A percentile compares a stretch with the other conserved stretches of the same genome.
Conservation (phyloP, 306 rosid genomes). For the Mucuna pruriens region DNA sequence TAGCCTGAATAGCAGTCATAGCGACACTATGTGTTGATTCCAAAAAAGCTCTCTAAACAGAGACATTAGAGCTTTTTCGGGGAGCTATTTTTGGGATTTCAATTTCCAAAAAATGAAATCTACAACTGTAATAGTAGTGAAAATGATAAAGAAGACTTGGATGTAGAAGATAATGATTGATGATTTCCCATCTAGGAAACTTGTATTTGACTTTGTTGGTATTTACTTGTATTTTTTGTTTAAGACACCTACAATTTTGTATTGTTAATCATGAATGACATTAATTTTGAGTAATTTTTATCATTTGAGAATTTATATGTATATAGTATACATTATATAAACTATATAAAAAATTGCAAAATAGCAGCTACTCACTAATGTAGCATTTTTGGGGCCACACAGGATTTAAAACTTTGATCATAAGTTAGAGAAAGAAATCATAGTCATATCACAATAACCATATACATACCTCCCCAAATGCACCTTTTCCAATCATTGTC, state of each 20-base stretch:
- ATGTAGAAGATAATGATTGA: not conserved
- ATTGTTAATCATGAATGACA: not conserved
- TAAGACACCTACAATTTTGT: not conserved
- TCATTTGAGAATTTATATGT: not conserved
- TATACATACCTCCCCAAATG: conserved; percentile 93
- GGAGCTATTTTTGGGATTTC: not conserved
- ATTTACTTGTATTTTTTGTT: not conserved
- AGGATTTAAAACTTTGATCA: not conserved
- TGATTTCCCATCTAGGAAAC: not conserved
- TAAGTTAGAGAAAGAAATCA: conserved; percentile 26
- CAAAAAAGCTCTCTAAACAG: not conserved
- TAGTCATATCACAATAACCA: conserved; percentile 15
- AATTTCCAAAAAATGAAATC: not conserved
- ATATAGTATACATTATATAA: not conserved
- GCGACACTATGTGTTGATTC: not conserved
- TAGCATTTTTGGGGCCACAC: not conserved
- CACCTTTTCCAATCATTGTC: conserved; percentile 98
- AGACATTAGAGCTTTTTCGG: not conserved
- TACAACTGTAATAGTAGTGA: not conserved
- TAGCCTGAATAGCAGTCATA: not conserved
- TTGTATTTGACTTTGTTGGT: not conserved
- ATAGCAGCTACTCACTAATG: not conserved
- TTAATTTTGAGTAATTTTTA: not conserved
- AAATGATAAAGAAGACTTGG: not conserved
- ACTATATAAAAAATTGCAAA: not conserved